Base-by-base conservation (phyloP, 2,329 filamentous ascomycete species). In the Ascocoryne sarcoides region DNA sequence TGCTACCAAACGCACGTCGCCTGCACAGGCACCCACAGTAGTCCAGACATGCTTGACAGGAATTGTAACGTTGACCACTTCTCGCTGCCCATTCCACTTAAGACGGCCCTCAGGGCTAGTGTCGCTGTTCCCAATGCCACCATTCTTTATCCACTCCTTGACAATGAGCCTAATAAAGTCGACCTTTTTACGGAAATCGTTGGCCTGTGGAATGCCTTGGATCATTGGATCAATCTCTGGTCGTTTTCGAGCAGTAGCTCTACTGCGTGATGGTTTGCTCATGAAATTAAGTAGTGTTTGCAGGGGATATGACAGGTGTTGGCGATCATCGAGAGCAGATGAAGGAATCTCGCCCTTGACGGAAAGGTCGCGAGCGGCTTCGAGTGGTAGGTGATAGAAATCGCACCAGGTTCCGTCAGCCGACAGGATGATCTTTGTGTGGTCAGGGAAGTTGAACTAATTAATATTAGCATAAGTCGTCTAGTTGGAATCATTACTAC, bases 371-470 rank as follows among this genome's bases (percentile, higher is more conserved):
- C 75, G 68, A 2, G 82, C 78, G 1, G 83, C 84, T 43, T 82
- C 76, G n/a, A 76, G 66, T 0, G 82, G 76, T 15, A 89, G 74
- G 54, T 85, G 81, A 65, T 84, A 84, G 57, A 88, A 86, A 57
- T 85, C 82, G 51, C 83, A 82, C 70, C 79, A 82, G 1, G 73
- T 76, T n/a, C 82, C 84, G 20, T 82, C 75, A 1, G 80, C 66
- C 43, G 86, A 84, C 18, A 92, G 65, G 10, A 90, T 81, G 40
- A 92, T 75, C 63, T 92, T 92, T 44, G 85, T 90, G 60, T 92
- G 85, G 52, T 92, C 85, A 2, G 85, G 84, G 60, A 92, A 92
- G 64, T 92, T 90, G 63, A 90, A 84, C 75, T 87, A 49, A 18
- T 16, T 43, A 21, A 15, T 21, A 32, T 58, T 43, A 56, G 39